Percentiles rank a stretch among this genome's conserved stretches.
These are phyloP conservation scores for Ogataea nakhonphanomensis DNA, from an alignment of 805 yeast species.

Conservation along the genomic window DNA sequence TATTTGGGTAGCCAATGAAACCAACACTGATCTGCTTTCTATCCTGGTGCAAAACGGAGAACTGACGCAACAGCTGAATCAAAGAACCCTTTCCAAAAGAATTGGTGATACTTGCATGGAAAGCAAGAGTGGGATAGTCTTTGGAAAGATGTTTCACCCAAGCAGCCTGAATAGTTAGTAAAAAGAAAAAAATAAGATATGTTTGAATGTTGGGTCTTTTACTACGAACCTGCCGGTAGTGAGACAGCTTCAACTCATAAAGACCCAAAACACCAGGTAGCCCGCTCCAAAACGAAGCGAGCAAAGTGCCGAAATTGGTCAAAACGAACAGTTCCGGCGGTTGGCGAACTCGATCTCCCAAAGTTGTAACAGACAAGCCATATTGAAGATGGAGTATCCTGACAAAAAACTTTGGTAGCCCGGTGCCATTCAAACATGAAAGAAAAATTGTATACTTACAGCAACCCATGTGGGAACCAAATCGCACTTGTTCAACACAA, in stretches of 20 bases:
- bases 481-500: constrained; percentile 95
- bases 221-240: constrained; percentile 67
- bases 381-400: constrained; percentile 54
- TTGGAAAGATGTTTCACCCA: constrained; percentile 96
- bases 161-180: constrained; percentile 66
- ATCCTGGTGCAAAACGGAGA: constrained; percentile 84
- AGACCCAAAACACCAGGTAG: constrained; percentile 46
- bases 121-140: constrained; percentile 90
- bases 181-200: constrained; percentile 7
- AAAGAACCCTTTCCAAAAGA: constrained; percentile 97
- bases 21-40: constrained; percentile 97
- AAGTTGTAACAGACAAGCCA: constrained; percentile 92
- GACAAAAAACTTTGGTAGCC: constrained; percentile 81
- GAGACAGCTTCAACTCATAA: constrained; percentile 75
- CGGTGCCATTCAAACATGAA: constrained; percentile 8
- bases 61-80: constrained; percentile 90
- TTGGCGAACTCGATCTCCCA: constrained; percentile 81
- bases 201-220: constrained; percentile 68
- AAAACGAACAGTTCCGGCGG: constrained; percentile 45
- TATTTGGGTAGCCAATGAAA: constrained; percentile 94
- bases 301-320: constrained; percentile 31
- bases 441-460: constrained; percentile 58
- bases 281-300: constrained; percentile 43
- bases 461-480: constrained; percentile 99
- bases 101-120: constrained; percentile 96